Evolutionary conservation across 2,329 filamentous ascomycete species (phyloP), one percentile per base, ranked within the genome.

Genomic region (Coleophoma cylindrospora): DNA sequence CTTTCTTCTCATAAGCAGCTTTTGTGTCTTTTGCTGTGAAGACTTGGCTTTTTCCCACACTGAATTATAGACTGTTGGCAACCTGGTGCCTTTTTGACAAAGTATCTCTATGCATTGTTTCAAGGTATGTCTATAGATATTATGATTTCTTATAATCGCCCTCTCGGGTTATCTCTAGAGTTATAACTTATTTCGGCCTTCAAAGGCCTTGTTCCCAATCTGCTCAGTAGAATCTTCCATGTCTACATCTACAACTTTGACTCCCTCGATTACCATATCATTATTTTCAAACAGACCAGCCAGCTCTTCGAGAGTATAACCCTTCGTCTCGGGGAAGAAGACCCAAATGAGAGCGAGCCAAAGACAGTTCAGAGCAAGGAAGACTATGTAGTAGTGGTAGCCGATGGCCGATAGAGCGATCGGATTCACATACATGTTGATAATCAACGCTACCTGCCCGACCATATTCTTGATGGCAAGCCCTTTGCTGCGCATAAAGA

Each of bases 401-500:
- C 17, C 21, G n/a, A 43, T 43, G 2, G 41, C 41, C 1, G 41
- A 11, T 15, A 43, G n/a, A 22, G 41, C 41, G n/a, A 43, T 43
- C 10, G 41, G 41, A n/a, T 43, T 43, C 9, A 43, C 41, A 32
- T 43, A 43, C 41, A 43, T 43, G 19, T 43, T 43, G 21, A 43
- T 43, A 10, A 43, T 43, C 19, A 43, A 27, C 6, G 41, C 41
- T 27, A 22, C 32, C 19, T 43, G 41, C 4, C 41, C 41, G n/a
- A 22, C 32, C 6, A 43, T 43, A 11, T 43, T 43, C 41, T 43
- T 43, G 41, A 43, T 43, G 6, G 41, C 41, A 8, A 43, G 41
- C 15, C 48, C 60, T 50, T 76, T 79, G 8, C 80, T 81, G 1
- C 77, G 69, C 84, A 87, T 87, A 66, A 87, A 87, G 69, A 87